Base-by-base conservation (phyloP, 371 early-diverging fungal genomes). In the Syncephalastrum racemosum region DNA sequence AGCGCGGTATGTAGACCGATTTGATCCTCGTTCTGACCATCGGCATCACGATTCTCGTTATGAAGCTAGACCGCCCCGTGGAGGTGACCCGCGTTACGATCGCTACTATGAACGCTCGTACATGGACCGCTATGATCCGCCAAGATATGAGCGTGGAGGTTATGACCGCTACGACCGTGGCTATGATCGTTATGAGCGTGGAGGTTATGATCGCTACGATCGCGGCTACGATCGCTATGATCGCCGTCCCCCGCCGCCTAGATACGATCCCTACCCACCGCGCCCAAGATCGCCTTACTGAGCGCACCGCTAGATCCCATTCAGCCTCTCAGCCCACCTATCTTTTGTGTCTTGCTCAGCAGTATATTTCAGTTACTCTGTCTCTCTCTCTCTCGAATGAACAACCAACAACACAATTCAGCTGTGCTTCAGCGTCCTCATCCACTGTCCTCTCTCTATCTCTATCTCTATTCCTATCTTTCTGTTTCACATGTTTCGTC, bases 151-250 rank as follows among this genome's bases (percentile, higher is more conserved):
- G 46, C 79, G 80, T 40, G 36, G n/a, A n/a, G 55, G 56, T 1
- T 74, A 71, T 53, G 84, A 83, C 10, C 65, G 79, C 53, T 81
- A 80, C 56, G 82, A 82, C 62, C 70, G 72, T 54, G 72, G 75
- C 36, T 77, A 76, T 55, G 81, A 82, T 64, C 74, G 79, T 19
- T 73, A 74, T 63, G 65, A 61, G 40, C 54, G 46, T 23, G n/a
- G n/a, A 6, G 50, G 60, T 36, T 58, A 71, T 46, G 66, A 67
- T 41, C 70, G 70, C 53, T 63, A 70, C 49, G 70, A 75, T 59
- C 75, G 77, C 52, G 77, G 77, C 23, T 66, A 76, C 54, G 76
- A 79, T 56, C 81, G 84, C 53, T 83, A 79, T 71, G 80, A 79
- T 57, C 71, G 80, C 53, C 80, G 80, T 39, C 75, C 80, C 20